Conservation (phyloP, 805 yeast species). For the Sugiyamaella chiloensis region DNA sequence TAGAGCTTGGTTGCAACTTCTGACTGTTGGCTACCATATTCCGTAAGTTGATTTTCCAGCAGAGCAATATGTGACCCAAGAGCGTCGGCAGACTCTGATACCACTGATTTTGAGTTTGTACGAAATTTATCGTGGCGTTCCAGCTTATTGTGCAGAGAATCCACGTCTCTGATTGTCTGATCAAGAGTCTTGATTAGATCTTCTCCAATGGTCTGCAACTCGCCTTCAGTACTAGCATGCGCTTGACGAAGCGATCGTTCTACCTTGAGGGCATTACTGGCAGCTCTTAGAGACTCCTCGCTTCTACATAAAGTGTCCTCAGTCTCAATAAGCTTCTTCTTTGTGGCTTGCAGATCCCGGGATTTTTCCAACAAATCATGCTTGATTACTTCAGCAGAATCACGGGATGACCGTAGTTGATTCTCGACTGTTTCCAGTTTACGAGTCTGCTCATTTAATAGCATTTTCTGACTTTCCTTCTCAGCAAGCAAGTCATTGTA, state of each 20-base stretch:
- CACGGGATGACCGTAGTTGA: constrained; percentile 42
- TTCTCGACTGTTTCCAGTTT: constrained; percentile 47
- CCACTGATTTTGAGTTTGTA: constrained; percentile 1
- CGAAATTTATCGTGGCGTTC: constrained; percentile 18
- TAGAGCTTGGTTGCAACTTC: constrained; percentile 7
- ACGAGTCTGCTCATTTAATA: constrained; percentile 49
- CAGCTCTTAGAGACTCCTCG: constrained; percentile 4
- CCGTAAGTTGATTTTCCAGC: constrained; percentile 3
- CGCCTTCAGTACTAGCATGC: constrained; percentile 30
- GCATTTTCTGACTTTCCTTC: constrained; percentile 48
- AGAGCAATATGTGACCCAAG: neutral
- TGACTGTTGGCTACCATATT: constrained; percentile 8
- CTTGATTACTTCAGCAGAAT: constrained; percentile 21
- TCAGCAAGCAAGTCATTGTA: constrained; percentile 43
- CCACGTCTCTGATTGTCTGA: constrained; percentile 23
- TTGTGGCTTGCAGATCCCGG: constrained; percentile 15
- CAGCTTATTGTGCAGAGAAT: constrained; percentile 20
- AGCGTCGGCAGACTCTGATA: constrained; percentile 2
- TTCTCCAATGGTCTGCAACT: constrained; percentile 27
- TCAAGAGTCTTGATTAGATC: constrained; percentile 25
- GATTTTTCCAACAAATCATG: constrained; percentile 13
- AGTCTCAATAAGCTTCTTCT: constrained; percentile 11
- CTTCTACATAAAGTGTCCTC: constrained; percentile 5
- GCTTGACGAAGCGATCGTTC: constrained; percentile 28
- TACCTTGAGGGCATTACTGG: constrained; percentile 17